Evolutionary conservation across 2,329 filamentous ascomycete genomes (phyloP).

Genomic region (Venturia carpophila): DNA sequence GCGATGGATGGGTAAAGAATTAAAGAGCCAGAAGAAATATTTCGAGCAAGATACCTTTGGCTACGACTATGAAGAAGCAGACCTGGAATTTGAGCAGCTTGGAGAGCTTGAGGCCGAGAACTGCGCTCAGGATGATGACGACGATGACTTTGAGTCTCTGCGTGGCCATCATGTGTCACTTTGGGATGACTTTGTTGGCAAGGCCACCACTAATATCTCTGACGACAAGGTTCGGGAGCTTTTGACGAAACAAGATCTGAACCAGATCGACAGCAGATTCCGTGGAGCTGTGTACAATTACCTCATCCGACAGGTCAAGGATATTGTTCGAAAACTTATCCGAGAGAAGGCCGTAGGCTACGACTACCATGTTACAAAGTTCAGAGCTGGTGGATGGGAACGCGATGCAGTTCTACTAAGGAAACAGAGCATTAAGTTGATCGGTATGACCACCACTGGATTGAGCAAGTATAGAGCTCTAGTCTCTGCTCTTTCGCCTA

Average conservation of each 20-base stretch:
- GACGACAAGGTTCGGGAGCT: conserved; percentile 31
- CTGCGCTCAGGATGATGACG: conserved; percentile 47
- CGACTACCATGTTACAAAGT: conserved; percentile 41
- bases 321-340: conserved; percentile 40
- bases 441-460: conserved; percentile 64
- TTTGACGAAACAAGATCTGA: conserved; percentile 47
- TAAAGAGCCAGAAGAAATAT: conserved; percentile 38
- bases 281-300: conserved; percentile 61
- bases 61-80: conserved; percentile 51
- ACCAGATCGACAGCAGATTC: conserved; percentile 46
- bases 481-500: conserved; percentile 57
- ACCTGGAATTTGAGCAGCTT: conserved; percentile 53
- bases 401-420: conserved; percentile 54
- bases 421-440: conserved; percentile 43
- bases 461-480: conserved; percentile 71
- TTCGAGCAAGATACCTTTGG: conserved; percentile 43
- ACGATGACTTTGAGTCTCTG: conserved; percentile 37
- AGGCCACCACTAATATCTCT: conserved; percentile 24
- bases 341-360: conserved; percentile 45
- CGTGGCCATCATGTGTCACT: conserved; percentile 28
- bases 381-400: conserved; percentile 53
- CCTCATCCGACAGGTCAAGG: conserved; percentile 46
- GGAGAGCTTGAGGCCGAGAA: conserved; percentile 54
- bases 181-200: conserved; percentile 35
- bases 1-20: conserved; percentile 50